Evolutionary conservation across 805 yeast genomes (phyloP).

Genomic region (Danielia reshetovae): DNA sequence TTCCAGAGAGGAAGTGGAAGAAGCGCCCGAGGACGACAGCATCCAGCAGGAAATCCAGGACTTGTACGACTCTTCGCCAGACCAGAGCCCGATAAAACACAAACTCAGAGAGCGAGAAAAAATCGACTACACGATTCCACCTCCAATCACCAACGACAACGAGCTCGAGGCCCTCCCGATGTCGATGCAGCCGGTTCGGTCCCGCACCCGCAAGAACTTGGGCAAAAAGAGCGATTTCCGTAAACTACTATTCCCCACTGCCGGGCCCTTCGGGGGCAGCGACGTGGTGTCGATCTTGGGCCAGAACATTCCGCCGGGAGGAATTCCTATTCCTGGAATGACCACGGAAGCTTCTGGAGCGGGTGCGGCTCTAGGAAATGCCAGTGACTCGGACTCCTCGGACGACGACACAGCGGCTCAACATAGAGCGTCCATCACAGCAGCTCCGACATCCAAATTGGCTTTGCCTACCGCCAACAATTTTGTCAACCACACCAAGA

Average conservation of each 20-base stretch:
- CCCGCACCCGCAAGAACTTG: slow-evolving; percentile 25
- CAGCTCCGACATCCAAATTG: not conserved
- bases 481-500: slow-evolving; percentile 22
- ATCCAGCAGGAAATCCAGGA: slow-evolving; percentile 66
- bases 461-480: slow-evolving; percentile 28
- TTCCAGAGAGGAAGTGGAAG: slow-evolving; percentile 11
- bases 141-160: slow-evolving; percentile 56
- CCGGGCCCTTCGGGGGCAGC: slow-evolving; percentile 97
- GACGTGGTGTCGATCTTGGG: slow-evolving; percentile 86
- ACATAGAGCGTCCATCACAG: slow-evolving; percentile 20
- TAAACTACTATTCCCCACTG: slow-evolving; percentile 82
- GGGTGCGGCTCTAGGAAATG: slow-evolving; percentile 32
- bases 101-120: slow-evolving; percentile 50
- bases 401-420: slow-evolving; percentile 51
- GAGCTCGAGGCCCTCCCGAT: slow-evolving; percentile 20
- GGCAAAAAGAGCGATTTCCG: slow-evolving; percentile 45
- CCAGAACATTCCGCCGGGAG: slow-evolving; percentile 52
- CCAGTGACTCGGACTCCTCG: slow-evolving; percentile 64
- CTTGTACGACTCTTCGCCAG: slow-evolving; percentile 58
- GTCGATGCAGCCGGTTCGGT: slow-evolving; percentile 18
- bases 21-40: slow-evolving; percentile 28
- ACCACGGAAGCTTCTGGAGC: slow-evolving; percentile 18
- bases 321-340: slow-evolving; percentile 36
- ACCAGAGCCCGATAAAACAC: slow-evolving; percentile 39
- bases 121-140: slow-evolving; percentile 79